Base-by-base conservation (phyloP, 2,329 filamentous ascomycete genomes). In the Mycocentrospora acerina region DNA sequence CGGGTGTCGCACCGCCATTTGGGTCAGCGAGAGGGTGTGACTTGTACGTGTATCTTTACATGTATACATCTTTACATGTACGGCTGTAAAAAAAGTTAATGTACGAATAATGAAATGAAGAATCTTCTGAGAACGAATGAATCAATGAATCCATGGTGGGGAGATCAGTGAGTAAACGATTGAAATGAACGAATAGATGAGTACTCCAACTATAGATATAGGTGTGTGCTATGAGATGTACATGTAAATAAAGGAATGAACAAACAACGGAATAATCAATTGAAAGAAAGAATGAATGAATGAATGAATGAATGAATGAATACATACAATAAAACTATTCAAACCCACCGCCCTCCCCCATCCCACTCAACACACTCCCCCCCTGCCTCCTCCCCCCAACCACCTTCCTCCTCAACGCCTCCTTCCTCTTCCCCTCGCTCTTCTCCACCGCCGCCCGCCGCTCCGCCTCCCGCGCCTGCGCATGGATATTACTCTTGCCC, bases 1-100 rank as follows among this genome's bases (percentile, higher is more conserved):
- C n/a, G 93, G 93, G 2, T 98, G 93, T 68, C 79, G 87, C 47
- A 85, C 88, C 0, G 93, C 93, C 0, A 98, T 98, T 47, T 95
- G 89, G 86, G 81, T 95, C 32, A 95, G 82, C 62, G 87, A 91
- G 72, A 79, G 77, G 51, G 78, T 87, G 38, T 88, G 67, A 63
- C 24, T 5, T 31, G 7, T 13, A 14, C 7, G 22, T 26, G 13
- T 10, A n/a, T 4, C 27, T 35, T 18, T 40, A 32, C 7, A 18
- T 39, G 24, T 37, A 29, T 19, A 38, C 31, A 26, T 32, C 9
- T 24, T 7, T 18, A 19, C 31, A n/a, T n/a, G n/a, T n/a, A n/a
- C n/a, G n/a, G n/a, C n/a, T n/a, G n/a, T n/a, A n/a, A n/a, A n/a
- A n/a, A n/a, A n/a, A n/a, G n/a, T n/a, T n/a, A n/a, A n/a, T n/a